phyloP scores from a whole-genome alignment of 352 stramenopile genomes.

The Phytophthora sansomeana region DNA sequence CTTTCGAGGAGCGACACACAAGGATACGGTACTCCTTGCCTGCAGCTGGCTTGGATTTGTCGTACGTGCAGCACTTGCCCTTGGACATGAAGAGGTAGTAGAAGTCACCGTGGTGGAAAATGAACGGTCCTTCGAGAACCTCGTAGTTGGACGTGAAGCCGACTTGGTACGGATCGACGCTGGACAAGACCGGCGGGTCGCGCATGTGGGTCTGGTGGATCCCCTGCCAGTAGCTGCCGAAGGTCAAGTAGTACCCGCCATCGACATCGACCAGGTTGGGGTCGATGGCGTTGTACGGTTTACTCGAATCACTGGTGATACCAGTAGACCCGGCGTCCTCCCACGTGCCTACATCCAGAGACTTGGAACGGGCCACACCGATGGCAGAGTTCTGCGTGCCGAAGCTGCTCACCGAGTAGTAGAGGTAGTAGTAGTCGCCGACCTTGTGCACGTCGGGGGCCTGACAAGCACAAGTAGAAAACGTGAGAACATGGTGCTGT shows the following conservation, averaged over 20 bases:
- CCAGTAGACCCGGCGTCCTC: conserved; percentile 43
- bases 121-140: conserved; percentile 43
- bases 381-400: conserved; percentile 53
- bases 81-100: conserved; percentile 65
- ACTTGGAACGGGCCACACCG: conserved; percentile 44
- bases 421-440: conserved; percentile 62
- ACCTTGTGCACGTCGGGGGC: conserved; percentile 53
- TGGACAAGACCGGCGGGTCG: conserved; percentile 26
- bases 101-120: conserved; percentile 46
- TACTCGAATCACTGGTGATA: conserved; percentile 35
- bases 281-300: conserved; percentile 62
- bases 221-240: conserved; percentile 51
- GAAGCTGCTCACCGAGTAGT: conserved; percentile 64
- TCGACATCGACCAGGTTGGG: conserved; percentile 46
- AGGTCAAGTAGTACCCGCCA: conserved; percentile 43
- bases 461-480: conserved; percentile 4
- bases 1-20: conserved; percentile 44
- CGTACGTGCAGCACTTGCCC: conserved; percentile 47
- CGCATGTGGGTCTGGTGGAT: conserved; percentile 37
- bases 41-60: conserved; percentile 31
- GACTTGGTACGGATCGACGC: conserved; percentile 23
- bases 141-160: conserved; percentile 42
- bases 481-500: background rate
- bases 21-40: conserved; percentile 62
- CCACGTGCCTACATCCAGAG: conserved; percentile 53